phyloP scores from a whole-genome alignment of 129 eudicot genomes.

The carrot (Daucus carota) region DH1_v3.0 NC_030383.2:9404001-9404500 shows the following conservation, averaged over 20 bases:
- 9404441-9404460: slow-evolving; percentile 50
- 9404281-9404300: slow-evolving; percentile 58
- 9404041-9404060: slow-evolving; percentile 27
- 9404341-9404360: slow-evolving; percentile 29
- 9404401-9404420: slow-evolving; percentile 35
- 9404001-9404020: slow-evolving; percentile 19
- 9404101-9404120: slow-evolving; percentile 87
- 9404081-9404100: slow-evolving; percentile 39
- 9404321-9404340: slow-evolving; percentile 44
- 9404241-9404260: slow-evolving; percentile 38
- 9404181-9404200: slow-evolving; percentile 35
- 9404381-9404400: slow-evolving; percentile 37
- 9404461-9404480: slow-evolving; percentile 83
- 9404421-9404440: slow-evolving; percentile 33
- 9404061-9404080: slow-evolving; percentile 68
- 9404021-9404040: slow-evolving; percentile 17
- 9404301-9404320: slow-evolving; percentile 37
- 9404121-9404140: slow-evolving; percentile 49
- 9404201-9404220: slow-evolving; percentile 41
- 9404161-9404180: slow-evolving; percentile 41
- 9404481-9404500: slow-evolving; percentile 59
- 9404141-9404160: slow-evolving; percentile 32
- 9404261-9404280: slow-evolving; percentile 42
- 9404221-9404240: slow-evolving; percentile 38
- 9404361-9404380: slow-evolving; percentile 37